Evolutionary conservation across 208 protist genomes (phyloP).

Genomic region (Trypanosoma congolense): DNA sequence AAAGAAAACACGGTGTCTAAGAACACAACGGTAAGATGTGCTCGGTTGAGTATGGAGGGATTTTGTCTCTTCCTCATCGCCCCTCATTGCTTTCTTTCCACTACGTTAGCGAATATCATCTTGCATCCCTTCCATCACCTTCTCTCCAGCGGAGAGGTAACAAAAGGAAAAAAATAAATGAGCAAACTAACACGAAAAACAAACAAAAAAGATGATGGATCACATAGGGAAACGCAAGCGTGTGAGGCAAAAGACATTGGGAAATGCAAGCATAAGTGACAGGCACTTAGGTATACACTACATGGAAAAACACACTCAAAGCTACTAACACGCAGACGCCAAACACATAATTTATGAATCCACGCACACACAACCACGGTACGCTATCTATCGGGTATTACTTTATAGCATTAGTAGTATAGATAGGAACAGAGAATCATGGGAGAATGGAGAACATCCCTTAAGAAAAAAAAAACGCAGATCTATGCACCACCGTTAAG

Average conservation of each 20-base stretch:
- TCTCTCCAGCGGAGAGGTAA: not conserved
- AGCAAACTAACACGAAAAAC: too few relatives aligned
- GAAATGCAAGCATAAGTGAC: not conserved
- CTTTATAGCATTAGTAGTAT: too few relatives aligned
- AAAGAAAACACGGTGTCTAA: too few relatives aligned
- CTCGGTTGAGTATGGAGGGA: too few relatives aligned
- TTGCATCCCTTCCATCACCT: constrained; percentile 1
- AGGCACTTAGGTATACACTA: too few relatives aligned
- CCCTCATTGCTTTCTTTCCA: too few relatives aligned
- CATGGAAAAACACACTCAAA: constrained; percentile 3
- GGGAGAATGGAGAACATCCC: not conserved
- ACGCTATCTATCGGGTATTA: not conserved
- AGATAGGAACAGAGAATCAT: not conserved
- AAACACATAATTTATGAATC: too few relatives aligned
- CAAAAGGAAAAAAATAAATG: constrained; percentile 15
- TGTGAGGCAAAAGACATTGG: not conserved
- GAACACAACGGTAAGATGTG: too few relatives aligned
- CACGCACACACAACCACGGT: constrained; percentile 1
- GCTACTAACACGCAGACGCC: not conserved
- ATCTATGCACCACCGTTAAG: constrained; percentile 12
- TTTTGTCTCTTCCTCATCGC: too few relatives aligned
- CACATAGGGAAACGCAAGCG: not conserved
- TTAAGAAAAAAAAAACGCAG: too few relatives aligned
- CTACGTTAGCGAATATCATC: too few relatives aligned
- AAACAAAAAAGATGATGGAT: constrained; percentile 3